These are phyloP conservation scores for Wickerhamomyces sydowiorum DNA, from an alignment of 805 yeast species.

Conservation along the genomic window DNA sequence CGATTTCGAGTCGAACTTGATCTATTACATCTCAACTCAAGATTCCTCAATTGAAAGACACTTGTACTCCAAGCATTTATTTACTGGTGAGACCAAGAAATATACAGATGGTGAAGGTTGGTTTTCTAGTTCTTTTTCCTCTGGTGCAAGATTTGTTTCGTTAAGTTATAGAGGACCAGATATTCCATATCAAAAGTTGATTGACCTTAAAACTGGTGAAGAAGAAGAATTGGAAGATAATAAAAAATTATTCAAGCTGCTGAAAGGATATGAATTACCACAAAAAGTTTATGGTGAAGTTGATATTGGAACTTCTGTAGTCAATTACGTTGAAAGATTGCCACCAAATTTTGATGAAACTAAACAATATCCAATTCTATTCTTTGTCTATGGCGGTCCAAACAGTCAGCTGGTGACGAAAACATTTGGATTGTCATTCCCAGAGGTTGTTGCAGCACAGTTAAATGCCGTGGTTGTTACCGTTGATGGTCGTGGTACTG, in stretches of 20 bases:
- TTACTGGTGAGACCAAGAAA: conserved; percentile 28
- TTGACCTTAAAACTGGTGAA: conserved; percentile 41
- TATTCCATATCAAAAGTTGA: conserved; percentile 71
- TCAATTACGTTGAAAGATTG: conserved; percentile 68
- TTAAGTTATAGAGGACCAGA: conserved; percentile 74
- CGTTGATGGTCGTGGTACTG: conserved; percentile 97
- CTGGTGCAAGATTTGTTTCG: conserved; percentile 69
- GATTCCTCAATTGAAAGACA: conserved; percentile 82
- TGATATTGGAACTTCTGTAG: conserved; percentile 40
- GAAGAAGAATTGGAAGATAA: conserved; percentile 30
- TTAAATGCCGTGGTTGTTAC: conserved; percentile 83
- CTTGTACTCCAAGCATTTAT: conserved; percentile 61
- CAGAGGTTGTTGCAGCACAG: conserved; percentile 71
- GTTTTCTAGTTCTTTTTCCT: conserved; percentile 68
- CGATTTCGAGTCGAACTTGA: conserved; percentile 45
- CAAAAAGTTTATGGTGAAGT: conserved; percentile 44
- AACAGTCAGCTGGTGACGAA: conserved; percentile 80
- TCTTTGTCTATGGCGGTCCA: conserved; percentile 94
- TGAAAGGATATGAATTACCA: conserved; percentile 53
- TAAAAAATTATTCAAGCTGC: conserved; percentile 31
- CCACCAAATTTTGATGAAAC: conserved; percentile 66
- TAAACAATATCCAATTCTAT: conserved; percentile 68
- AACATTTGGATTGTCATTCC: conserved; percentile 55
- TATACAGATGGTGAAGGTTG: conserved; percentile 52
- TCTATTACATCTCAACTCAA: conserved; percentile 64